Percentiles rank a stretch among this genome's conserved stretches.
Conservation (phyloP, 2,329 filamentous ascomycete species). For the Aspergillus sp. region DNA sequence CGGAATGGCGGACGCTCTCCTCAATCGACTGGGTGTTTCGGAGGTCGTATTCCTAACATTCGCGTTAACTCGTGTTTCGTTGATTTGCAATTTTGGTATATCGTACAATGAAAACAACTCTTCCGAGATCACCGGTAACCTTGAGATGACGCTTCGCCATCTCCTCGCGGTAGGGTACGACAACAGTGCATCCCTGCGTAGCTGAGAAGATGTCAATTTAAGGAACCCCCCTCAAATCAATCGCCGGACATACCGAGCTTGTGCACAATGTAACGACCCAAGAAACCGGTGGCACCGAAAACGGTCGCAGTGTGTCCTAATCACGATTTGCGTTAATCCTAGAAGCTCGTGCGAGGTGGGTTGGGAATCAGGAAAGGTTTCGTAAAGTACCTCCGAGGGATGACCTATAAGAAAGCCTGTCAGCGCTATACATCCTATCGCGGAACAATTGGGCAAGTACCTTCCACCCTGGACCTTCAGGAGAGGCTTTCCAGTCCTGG, state of each 20-base stretch:
- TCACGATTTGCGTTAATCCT: conserved; percentile 26
- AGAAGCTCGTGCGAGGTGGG: conserved; percentile 17
- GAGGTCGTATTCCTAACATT: conserved; percentile 80
- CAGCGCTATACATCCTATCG: conserved; percentile 21
- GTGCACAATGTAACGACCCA: conserved; percentile 97
- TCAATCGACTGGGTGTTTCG: conserved; percentile 94
- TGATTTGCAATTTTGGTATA: not conserved
- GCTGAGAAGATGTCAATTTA: conserved; percentile 55
- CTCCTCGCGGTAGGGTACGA: conserved; percentile 92
- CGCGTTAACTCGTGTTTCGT: conserved; percentile 15
- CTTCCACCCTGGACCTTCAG: conserved; percentile 85
- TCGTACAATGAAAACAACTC: conserved; percentile 77
- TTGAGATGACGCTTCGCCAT: conserved; percentile 98
- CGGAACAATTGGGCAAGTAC: conserved; percentile 51
- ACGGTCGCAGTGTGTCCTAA: conserved; percentile 93
- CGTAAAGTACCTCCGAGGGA: conserved; percentile 73
- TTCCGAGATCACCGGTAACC: conserved; percentile 89
- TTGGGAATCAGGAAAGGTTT: conserved; percentile 8
- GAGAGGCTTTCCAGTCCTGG: conserved; percentile 93
- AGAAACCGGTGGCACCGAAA: conserved; percentile 93
- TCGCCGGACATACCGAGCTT: conserved; percentile 65
- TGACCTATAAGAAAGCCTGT: conserved; percentile 55
- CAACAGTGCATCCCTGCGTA: conserved; percentile 88
- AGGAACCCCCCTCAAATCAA: conserved; percentile 26
- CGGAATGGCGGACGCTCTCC: conserved; percentile 93